phyloP scores from a whole-genome alignment of 139 green algal species.

The Limnomonas spitsbergensis region DNA sequence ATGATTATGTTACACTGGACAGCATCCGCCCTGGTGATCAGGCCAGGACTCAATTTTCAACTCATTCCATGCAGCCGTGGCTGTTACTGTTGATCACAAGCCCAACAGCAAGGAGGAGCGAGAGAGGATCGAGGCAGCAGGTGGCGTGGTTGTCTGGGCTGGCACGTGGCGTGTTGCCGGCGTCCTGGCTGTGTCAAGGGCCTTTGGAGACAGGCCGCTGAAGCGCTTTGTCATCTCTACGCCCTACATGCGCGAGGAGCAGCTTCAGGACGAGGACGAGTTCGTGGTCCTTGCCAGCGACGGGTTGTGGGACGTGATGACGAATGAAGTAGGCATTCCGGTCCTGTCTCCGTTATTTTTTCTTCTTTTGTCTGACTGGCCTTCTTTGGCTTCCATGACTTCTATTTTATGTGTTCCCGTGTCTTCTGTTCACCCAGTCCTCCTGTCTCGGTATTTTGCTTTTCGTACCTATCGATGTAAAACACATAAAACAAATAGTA shows the following conservation, averaged over 20 bases:
- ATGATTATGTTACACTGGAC: too few relatives aligned
- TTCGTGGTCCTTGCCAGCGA: conserved; percentile 87
- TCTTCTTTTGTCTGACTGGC: too few relatives aligned
- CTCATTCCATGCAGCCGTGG: conserved; percentile 43
- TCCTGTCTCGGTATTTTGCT: neutral
- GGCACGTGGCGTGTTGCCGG: conserved; percentile 94
- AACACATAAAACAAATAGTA: too few relatives aligned
- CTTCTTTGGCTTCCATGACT: neutral
- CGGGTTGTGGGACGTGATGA: conserved; percentile 91
- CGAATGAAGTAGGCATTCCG: conserved; percentile 72
- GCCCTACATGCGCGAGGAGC: conserved; percentile 5
- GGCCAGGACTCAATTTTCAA: too few relatives aligned
- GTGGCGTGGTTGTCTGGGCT: conserved; percentile 87
- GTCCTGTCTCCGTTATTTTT: neutral
- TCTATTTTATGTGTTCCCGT: conserved; percentile 3
- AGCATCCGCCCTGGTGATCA: too few relatives aligned
- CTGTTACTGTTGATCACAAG: conserved; percentile 91
- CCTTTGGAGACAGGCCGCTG: conserved; percentile 87
- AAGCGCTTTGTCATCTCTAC: conserved; percentile 7
- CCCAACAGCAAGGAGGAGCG: conserved; percentile 87
- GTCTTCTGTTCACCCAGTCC: too few relatives aligned
- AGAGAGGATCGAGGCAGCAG: conserved; percentile 83
- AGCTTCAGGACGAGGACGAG: conserved; percentile 45
- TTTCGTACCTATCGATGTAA: too few relatives aligned
- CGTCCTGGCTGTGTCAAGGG: conserved; percentile 90